Percentiles rank a stretch among this genome's conserved stretches.
Evolutionary conservation across 805 yeast genomes (phyloP).

Genomic region (Starmerella gropengiesseri): DNA sequence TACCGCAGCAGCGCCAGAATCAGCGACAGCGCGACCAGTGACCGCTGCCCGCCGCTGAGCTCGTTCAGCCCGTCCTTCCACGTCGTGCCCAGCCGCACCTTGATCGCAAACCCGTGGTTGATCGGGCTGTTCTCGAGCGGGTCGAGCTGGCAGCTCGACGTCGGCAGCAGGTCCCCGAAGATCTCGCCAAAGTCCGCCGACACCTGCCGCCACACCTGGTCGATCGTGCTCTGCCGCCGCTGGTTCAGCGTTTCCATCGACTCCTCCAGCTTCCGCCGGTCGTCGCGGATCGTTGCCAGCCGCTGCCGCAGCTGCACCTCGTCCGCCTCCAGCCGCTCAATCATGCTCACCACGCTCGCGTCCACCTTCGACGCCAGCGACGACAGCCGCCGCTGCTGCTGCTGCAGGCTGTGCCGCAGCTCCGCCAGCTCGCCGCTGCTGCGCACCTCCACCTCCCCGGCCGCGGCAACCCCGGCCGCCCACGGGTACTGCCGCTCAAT

Average conservation of each 20-base stretch:
- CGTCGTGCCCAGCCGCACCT: slow-evolving; percentile 76
- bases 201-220: slow-evolving; percentile 78
- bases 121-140: slow-evolving; percentile 59
- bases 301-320: slow-evolving; percentile 17
- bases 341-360: slow-evolving; percentile 17
- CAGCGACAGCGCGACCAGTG: slow-evolving; percentile 81
- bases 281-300: slow-evolving; percentile 37
- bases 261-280: slow-evolving; percentile 76
- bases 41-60: slow-evolving; percentile 93
- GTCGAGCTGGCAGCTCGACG: slow-evolving; percentile 77
- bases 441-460: neutral
- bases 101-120: slow-evolving; percentile 81
- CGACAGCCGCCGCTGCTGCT: slow-evolving; percentile 14
- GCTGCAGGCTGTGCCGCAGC: slow-evolving; percentile 7
- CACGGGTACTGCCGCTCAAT: slow-evolving; percentile 12
- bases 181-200: slow-evolving; percentile 81
- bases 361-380: slow-evolving; percentile 16
- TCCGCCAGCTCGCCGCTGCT: slow-evolving; percentile 9
- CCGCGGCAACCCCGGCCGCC: slow-evolving; percentile 8
- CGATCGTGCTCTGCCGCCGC: slow-evolving; percentile 71
- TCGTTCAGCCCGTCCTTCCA: slow-evolving; percentile 96
- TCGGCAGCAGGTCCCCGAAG: slow-evolving; percentile 78
- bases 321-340: slow-evolving; percentile 19
- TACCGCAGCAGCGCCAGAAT: slow-evolving; percentile 86
- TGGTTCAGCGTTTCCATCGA: slow-evolving; percentile 75